Evolutionary conservation across 768 basidiomycete genomes (phyloP).

Genomic region (Collybia sordida): DNA sequence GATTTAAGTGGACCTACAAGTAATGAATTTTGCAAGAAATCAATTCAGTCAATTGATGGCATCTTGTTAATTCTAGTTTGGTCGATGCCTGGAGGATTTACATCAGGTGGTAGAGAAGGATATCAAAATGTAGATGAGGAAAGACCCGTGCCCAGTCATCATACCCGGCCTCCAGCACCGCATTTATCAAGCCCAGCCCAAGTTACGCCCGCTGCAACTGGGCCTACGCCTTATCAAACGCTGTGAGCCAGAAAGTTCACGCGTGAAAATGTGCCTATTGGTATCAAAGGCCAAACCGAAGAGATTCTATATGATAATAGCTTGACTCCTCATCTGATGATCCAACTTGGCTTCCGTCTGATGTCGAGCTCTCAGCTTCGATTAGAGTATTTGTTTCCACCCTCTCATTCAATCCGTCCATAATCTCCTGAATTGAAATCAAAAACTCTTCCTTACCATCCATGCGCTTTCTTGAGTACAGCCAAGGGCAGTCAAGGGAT

Average conservation of each 20-base stretch:
- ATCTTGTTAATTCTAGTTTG: slow-evolving; percentile 47
- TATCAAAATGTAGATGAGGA: slow-evolving; percentile 67
- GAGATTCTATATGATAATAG: not conserved
- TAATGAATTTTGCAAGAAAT: slow-evolving; percentile 17
- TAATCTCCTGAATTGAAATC: slow-evolving; percentile 28
- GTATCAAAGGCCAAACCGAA: not conserved
- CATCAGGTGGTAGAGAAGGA: slow-evolving; percentile 51
- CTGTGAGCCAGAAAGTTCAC: no score
- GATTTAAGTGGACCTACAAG: slow-evolving; percentile 60
- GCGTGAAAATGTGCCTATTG: slow-evolving; percentile 22
- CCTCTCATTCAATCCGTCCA: slow-evolving; percentile 31
- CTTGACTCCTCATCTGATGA: not conserved
- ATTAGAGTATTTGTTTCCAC: slow-evolving; percentile 4
- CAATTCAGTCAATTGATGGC: not conserved
- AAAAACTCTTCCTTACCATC: slow-evolving; percentile 42
- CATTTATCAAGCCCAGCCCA: slow-evolving; percentile 2
- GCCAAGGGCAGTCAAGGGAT: slow-evolving; percentile 84
- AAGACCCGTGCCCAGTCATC: slow-evolving; percentile 20
- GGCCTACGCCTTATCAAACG: no score
- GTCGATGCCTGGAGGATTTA: slow-evolving; percentile 78
- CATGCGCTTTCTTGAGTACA: slow-evolving; percentile 68
- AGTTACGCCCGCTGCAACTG: no score
- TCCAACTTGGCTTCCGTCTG: not conserved
- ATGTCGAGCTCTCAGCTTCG: not conserved
- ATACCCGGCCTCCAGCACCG: slow-evolving; percentile 26